phyloP scores from a whole-genome alignment of 2,329 filamentous ascomycete species.

The Alternaria arbusti region DNA sequence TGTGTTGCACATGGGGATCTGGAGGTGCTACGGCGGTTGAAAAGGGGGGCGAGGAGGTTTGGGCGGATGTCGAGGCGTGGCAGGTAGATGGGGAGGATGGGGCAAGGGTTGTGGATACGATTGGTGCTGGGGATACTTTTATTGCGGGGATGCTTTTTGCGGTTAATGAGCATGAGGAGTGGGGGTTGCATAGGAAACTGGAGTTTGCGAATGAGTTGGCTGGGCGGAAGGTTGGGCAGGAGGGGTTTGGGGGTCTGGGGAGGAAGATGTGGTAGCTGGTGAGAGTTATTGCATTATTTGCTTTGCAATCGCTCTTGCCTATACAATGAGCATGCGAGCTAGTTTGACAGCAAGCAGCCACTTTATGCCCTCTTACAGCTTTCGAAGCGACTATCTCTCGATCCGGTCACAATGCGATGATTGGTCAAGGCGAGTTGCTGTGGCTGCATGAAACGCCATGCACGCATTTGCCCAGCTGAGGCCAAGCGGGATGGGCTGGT shows the following conservation, averaged over 20 bases:
- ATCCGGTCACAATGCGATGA: too few relatives aligned
- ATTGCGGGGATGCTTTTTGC: constrained; percentile 73
- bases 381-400: too few relatives aligned
- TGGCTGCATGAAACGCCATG: too few relatives aligned
- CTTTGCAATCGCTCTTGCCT: not conserved
- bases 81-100: not conserved
- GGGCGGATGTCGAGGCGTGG: constrained; percentile 17
- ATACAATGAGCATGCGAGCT: too few relatives aligned
- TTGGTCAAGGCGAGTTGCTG: too few relatives aligned
- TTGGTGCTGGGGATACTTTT: constrained; percentile 79
- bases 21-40: constrained; percentile 59
- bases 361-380: too few relatives aligned
- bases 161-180: constrained; percentile 60
- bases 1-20: constrained; percentile 67
- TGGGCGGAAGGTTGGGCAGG: constrained; percentile 69
- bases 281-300: not conserved
- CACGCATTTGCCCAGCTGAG: too few relatives aligned
- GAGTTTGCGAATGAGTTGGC: constrained; percentile 70
- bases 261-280: constrained; percentile 8
- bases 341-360: too few relatives aligned
- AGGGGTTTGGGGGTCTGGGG: constrained; percentile 61
- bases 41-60: constrained; percentile 18
- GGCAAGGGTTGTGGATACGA: constrained; percentile 57
- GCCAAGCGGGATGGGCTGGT: too few relatives aligned
- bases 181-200: constrained; percentile 59